phyloP scores from a whole-genome alignment of 495 filamentous ascomycete species.

The Saxophila tyrrhenica region DNA sequence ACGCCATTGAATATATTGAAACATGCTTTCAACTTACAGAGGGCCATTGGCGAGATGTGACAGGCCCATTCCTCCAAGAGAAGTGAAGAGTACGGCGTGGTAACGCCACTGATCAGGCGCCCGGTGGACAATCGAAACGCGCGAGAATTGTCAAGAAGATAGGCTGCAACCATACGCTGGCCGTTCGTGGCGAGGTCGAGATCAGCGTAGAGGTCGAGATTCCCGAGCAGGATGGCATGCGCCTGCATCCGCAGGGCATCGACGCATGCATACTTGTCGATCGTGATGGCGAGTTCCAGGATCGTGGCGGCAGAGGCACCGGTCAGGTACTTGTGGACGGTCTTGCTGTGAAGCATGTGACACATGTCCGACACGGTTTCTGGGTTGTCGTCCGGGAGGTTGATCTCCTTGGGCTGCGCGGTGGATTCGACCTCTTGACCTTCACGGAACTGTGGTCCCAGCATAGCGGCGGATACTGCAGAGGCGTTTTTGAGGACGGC shows the following conservation, averaged over 20 bases:
- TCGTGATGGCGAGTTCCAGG: background rate
- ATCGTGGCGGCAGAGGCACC: background rate
- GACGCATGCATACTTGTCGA: constrained; percentile 4
- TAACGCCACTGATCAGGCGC: background rate
- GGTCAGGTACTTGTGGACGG: background rate
- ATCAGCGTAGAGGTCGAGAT: background rate
- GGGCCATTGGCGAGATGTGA: background rate
- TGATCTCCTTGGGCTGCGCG: background rate
- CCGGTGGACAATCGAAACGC: background rate
- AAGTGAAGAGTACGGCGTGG: background rate
- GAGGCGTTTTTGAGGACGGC: background rate
- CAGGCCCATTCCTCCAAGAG: background rate
- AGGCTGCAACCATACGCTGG: background rate
- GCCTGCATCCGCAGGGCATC: background rate
- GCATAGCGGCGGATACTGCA: background rate
- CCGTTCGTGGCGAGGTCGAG: background rate
- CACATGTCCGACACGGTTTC: constrained; percentile 6
- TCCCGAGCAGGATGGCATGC: background rate
- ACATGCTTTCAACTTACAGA: constrained; percentile 1
- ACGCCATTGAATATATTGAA: background rate
- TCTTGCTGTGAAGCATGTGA: background rate
- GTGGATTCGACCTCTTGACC: background rate
- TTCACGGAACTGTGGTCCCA: constrained; percentile 1
- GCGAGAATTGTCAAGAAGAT: constrained; percentile 1
- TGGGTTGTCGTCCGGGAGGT: constrained; percentile 2